These are phyloP conservation scores for Xylariaceae sp. DNA, from an alignment of 2,329 filamentous ascomycete genomes.

Conservation along the genomic window DNA sequence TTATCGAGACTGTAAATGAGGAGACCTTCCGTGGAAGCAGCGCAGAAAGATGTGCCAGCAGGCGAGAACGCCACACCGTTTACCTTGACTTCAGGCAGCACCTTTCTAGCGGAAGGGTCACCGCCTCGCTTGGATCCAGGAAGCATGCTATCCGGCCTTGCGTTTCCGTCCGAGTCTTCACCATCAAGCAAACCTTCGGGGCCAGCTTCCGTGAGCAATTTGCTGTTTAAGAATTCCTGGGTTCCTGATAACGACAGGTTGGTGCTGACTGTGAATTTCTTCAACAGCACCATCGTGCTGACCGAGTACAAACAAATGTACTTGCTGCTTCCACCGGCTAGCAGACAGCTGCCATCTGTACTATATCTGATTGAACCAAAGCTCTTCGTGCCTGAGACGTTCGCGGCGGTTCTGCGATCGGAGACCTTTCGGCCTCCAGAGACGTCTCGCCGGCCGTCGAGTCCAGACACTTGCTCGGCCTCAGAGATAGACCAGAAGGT, in stretches of 20 bases:
- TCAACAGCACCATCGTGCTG: constrained; percentile 80
- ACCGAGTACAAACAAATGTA: constrained; percentile 98
- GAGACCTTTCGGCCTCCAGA: constrained; percentile 85
- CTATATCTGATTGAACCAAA: constrained; percentile 88
- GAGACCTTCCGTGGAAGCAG: constrained; percentile 88
- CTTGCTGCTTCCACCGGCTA: constrained; percentile 94
- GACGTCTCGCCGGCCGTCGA: constrained; percentile 87
- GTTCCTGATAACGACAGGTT: constrained; percentile 95
- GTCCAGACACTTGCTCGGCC: constrained; percentile 74
- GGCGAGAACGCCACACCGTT: constrained; percentile 82
- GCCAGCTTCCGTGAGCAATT: constrained; percentile 83
- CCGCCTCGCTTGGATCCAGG: constrained; percentile 80
- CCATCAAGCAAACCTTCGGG: constrained; percentile 80
- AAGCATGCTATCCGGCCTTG: constrained; percentile 70
- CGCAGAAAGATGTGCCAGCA: constrained; percentile 85
- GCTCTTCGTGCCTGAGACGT: constrained; percentile 81
- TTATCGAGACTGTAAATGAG: constrained; percentile 90
- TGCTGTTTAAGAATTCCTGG: constrained; percentile 94
- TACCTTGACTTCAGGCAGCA: constrained; percentile 77
- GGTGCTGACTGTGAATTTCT: constrained; percentile 92
- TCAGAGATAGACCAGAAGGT: constrained; percentile 93
- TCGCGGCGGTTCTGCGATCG: constrained; percentile 86
- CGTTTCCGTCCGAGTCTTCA: constrained; percentile 80
- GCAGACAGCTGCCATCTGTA: constrained; percentile 81
- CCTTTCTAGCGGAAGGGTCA: constrained; percentile 73